Base-by-base conservation (phyloP, 441 rosid genomes). In the Hypseocharis bilobata region DNA sequence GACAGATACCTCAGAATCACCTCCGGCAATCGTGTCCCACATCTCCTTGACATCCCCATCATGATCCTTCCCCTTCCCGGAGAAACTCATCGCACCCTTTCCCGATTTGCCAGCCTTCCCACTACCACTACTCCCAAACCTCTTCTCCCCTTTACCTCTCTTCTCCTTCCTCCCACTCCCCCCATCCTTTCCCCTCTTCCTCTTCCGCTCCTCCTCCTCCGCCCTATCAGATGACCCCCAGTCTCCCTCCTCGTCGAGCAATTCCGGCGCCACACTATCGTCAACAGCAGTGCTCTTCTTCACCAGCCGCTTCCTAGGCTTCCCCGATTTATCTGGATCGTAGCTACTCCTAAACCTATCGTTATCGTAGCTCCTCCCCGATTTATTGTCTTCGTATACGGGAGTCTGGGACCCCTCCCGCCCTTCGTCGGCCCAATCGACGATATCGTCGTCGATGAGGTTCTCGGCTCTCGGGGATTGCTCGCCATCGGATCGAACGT, bases 21-120 rank as follows among this genome's bases (percentile, higher is more conserved):
- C 89, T 7, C 86, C 81, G 16, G 91, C 96, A 70, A 89, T 86
- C 34, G 88, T 83, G 23, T 87, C 82, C 98, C 98, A 92, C 97
- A 92, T 88, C 86, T 90, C 98, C 69, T 86, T 84, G 34, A 84
- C 86, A 47, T 84, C 86, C 20, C 83, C 83, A 36, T 82, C 88
- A 38, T 62, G 70, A 26, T 66, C 60, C 80, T 72, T 30, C 64
- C 67, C 63, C 22, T 36, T 54, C 17, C 74, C 70, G 8, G 65
- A 36, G 38, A 32, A 64, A 44, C 75, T 66, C 68, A 72, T 82
- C 28, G 77, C 88, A n/a, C 81, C 83, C 70, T 74, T 83, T 64
- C 78, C 81, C 0, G 78, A 64, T 66, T 78, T 83, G 6, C 73
- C 67, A 58, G 70, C 77, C 60, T 76, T 81, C 70, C 82, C 87